These are phyloP conservation scores for Xylaria sp. DNA, from an alignment of 2,329 filamentous ascomycete genomes.

Conservation along the genomic window DNA sequence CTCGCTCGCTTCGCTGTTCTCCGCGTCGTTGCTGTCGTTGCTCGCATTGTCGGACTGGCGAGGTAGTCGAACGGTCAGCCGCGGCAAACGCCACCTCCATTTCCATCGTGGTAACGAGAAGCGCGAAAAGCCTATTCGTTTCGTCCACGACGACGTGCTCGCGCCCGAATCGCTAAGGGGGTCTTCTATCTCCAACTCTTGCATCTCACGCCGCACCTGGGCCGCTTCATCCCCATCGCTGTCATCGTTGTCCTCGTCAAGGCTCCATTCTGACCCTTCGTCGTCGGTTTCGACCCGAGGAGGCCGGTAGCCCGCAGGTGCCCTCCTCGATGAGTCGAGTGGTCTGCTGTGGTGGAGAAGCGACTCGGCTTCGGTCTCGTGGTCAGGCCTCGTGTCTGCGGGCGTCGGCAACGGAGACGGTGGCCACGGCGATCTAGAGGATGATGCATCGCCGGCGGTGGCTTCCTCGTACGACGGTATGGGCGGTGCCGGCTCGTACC, in stretches of 20 bases:
- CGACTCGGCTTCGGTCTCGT: slow-evolving; percentile 81
- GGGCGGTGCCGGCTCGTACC: slow-evolving; percentile 73
- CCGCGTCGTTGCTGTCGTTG: slow-evolving; percentile 32
- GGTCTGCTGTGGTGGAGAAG: slow-evolving; percentile 69
- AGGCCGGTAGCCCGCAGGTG: slow-evolving; percentile 73
- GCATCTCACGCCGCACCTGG: slow-evolving; percentile 81
- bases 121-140: slow-evolving; percentile 59
- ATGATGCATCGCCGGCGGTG: slow-evolving; percentile 67
- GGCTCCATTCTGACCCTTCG: slow-evolving; percentile 62
- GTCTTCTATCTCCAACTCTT: slow-evolving; percentile 89
- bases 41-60: slow-evolving; percentile 49
- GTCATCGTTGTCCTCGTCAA: slow-evolving; percentile 55
- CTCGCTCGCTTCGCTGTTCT: slow-evolving; percentile 36
- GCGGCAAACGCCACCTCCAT: slow-evolving; percentile 65
- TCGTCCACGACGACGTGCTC: slow-evolving; percentile 61
- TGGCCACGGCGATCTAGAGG: slow-evolving; percentile 63
- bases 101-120: slow-evolving; percentile 66
- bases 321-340: slow-evolving; percentile 56
- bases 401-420: slow-evolving; percentile 68
- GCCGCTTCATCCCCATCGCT: slow-evolving; percentile 62
- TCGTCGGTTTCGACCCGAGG: slow-evolving; percentile 77
- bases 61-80: slow-evolving; percentile 61
- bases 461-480: slow-evolving; percentile 90
- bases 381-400: slow-evolving; percentile 70
- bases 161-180: slow-evolving; percentile 56